Evolutionary conservation across 108 stramenopile genomes (phyloP), one percentile per base, ranked within the genome.

Genomic region (Nitzschia inconspicua): DNA sequence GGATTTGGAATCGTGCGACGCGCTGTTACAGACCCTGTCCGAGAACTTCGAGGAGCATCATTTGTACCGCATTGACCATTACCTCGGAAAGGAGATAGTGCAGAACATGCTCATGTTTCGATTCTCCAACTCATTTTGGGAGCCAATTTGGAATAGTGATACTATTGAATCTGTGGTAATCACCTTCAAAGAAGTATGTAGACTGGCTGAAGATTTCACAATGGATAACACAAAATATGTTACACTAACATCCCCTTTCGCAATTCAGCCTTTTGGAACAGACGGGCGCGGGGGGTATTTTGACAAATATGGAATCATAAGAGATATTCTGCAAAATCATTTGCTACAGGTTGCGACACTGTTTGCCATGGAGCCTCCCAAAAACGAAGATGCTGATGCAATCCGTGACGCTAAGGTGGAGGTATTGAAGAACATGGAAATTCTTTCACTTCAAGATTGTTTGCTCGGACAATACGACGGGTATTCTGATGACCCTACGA

Each of bases 261-360:
- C n/a, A n/a, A n/a, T n/a, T n/a, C n/a, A n/a, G n/a, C 72, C 81
- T 5, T 82, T 95, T 66, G 89, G 84, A 3, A 91, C 88, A 0
- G 80, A 95, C 40, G 97, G 96, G 20, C 75, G 97, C 23, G 98
- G 95, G 8, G 98, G 98, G 5, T 99, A 98, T 72, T 98, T 97
- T 68, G 78, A 74, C 91, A 74, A 70, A 41, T 94, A 88, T 57
- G 95, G 95, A 18, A 98, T 98, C 57, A 95, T 98, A 52, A 79
- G 97, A 34, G 97, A 93, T 56, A 82, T 98, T 56, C 62, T 96
- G 34, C 97, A 95, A 65, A 98, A 98, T 63, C 97, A 98, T 57
- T 72, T 98, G 39, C 56, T 97, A 53, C 98, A 98, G 81, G 76
- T 91, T 1, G 60, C 94, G 56, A 73, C 77, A 27, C 44, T 96